Percentiles rank a stretch among this genome's conserved stretches.
Evolutionary conservation across 352 stramenopile genomes (phyloP).

Genomic region (Globisporangium alternatum): DNA sequence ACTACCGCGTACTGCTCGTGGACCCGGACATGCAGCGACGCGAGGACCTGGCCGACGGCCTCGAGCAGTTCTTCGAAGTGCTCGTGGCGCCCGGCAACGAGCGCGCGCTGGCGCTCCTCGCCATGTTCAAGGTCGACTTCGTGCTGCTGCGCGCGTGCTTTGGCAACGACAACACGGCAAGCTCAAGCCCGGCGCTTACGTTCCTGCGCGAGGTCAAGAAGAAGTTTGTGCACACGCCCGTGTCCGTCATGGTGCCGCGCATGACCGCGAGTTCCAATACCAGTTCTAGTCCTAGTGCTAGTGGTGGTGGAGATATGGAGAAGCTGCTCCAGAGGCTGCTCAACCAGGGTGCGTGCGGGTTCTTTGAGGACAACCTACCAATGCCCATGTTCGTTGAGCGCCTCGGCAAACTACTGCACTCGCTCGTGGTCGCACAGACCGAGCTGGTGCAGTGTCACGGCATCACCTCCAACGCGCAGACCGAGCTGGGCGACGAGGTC

Average conservation of each 20-base stretch:
- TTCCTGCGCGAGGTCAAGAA: slow-evolving; percentile 63
- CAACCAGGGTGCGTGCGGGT: slow-evolving; percentile 58
- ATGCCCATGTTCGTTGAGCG: slow-evolving; percentile 37
- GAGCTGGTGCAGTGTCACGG: slow-evolving; percentile 48
- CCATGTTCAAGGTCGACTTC: slow-evolving; percentile 67
- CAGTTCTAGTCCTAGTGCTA: background rate
- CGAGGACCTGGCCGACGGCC: slow-evolving; percentile 57
- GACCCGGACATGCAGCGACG: slow-evolving; percentile 60
- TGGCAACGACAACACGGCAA: slow-evolving; percentile 52
- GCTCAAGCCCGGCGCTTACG: slow-evolving; percentile 43
- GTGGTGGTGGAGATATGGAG: slow-evolving; percentile 18
- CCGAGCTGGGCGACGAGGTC: slow-evolving; percentile 28
- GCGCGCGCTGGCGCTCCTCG: slow-evolving; percentile 50
- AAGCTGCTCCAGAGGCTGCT: slow-evolving; percentile 54
- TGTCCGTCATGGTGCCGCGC: slow-evolving; percentile 41
- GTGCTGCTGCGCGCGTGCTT: slow-evolving; percentile 48
- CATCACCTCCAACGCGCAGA: slow-evolving; percentile 10
- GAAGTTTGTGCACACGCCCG: slow-evolving; percentile 46
- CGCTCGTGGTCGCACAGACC: slow-evolving; percentile 45
- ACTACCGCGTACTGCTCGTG: slow-evolving; percentile 68
- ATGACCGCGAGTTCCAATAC: slow-evolving; percentile 11
- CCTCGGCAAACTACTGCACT: slow-evolving; percentile 51
- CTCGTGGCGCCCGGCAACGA: slow-evolving; percentile 64
- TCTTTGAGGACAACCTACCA: slow-evolving; percentile 47
- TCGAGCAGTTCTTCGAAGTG: slow-evolving; percentile 68